Evolutionary conservation across 73 alveolate species (phyloP).

Genomic region (Diophrys sp.): DNA sequence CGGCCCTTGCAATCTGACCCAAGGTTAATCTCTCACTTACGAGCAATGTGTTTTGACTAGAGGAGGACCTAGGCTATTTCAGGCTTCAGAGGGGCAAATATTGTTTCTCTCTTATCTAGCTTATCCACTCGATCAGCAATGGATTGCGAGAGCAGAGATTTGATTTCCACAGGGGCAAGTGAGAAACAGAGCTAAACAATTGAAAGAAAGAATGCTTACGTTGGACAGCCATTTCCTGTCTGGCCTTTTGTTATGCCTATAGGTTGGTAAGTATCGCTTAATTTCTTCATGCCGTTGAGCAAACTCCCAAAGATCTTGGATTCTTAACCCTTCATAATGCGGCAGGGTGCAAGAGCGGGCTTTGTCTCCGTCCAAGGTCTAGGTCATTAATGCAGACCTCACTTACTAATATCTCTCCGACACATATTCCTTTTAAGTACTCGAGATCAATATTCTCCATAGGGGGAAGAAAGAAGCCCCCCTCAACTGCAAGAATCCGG

Average conservation of each 20-base stretch:
- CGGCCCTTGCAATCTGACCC: too few relatives aligned
- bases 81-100: too few relatives aligned
- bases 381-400: too few relatives aligned
- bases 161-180: too few relatives aligned
- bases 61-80: too few relatives aligned
- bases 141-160: too few relatives aligned
- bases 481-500: conserved; percentile 7
- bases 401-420: neutral
- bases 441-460: neutral
- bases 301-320: neutral
- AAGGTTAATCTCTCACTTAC: too few relatives aligned
- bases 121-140: too few relatives aligned
- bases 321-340: conserved; percentile 8
- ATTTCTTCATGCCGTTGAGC: conserved; percentile 1
- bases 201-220: neutral
- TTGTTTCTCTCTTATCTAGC: too few relatives aligned
- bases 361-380: neutral
- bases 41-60: too few relatives aligned
- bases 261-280: neutral
- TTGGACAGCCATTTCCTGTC: neutral
- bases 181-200: too few relatives aligned
- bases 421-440: neutral
- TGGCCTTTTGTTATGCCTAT: neutral
- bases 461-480: conserved; percentile 6
- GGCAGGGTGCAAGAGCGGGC: neutral